Evolutionary conservation across 148 eudicot species (phyloP), one percentile per base, ranked within the genome.

Genomic region (Fagopyrum homotropicum): DNA sequence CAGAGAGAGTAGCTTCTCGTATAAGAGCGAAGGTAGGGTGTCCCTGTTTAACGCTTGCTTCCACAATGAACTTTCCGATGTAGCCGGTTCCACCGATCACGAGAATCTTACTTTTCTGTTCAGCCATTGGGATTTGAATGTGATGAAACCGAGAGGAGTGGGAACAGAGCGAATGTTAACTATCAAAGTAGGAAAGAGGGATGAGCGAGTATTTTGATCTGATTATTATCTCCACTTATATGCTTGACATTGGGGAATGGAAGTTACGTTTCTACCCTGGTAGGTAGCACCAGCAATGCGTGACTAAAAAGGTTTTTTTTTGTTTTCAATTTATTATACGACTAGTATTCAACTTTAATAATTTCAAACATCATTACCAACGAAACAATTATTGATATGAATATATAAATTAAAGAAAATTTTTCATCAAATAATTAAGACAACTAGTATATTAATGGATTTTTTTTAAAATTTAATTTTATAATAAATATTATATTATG

Each of bases 51-150:
- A 14, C 63, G 56, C 75, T 73, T 17, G 75, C 75, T 73, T 49
- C 75, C 61, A 73, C 75, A 9, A 52, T 14, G 61, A 47, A 73
- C 16, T 73, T 73, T 16, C 60, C 75, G 45, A 73, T 49, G 75
- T 73, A 73, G 43, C 75, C 75, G 44, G 75, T 51, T 29, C 75
- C 75, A 47, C 75, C 75, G 56, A 73, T 73, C 44, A 73, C 60
- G 48, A 73, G 56, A 16, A 73, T 73, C 75, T 73, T 73, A 61
- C 75, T 73, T 43, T 73, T 73, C 26, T 47, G 26, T 43, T 43
- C 73, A 47, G 73, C 73, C 73, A 72, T 69, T 69, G 72, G 68
- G 68, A 26, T 61, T 29, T 61, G 15, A 26, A 26, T 9, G 44
- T 61, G 30, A 29, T 14, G 9, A 43, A 61, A 9, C 10, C 11